phyloP scores from a whole-genome alignment of 768 basidiomycete genomes.

The Collybia sp. region DNA sequence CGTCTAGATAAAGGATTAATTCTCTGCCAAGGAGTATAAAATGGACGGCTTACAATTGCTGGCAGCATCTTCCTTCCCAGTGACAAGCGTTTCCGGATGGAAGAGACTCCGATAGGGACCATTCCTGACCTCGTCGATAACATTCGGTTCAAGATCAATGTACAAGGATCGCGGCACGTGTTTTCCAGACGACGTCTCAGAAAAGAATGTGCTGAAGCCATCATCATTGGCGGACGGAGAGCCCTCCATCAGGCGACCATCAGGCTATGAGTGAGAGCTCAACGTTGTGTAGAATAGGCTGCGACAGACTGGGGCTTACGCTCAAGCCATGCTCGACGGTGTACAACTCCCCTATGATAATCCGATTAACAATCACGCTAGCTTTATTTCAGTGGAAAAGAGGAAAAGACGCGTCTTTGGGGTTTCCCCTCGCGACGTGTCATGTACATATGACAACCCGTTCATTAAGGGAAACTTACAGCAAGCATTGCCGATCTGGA shows the following conservation, averaged over 20 bases:
- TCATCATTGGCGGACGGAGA: slow-evolving; percentile 68
- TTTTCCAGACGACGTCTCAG: slow-evolving; percentile 90
- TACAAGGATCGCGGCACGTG: slow-evolving; percentile 96
- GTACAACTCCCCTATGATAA: slow-evolving; percentile 85
- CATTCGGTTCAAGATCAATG: slow-evolving; percentile 93
- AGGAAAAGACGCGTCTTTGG: slow-evolving; percentile 11
- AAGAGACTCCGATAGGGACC: slow-evolving; percentile 92
- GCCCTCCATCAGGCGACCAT: slow-evolving; percentile 78
- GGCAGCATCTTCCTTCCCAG: slow-evolving; percentile 98
- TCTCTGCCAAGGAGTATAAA: slow-evolving; percentile 8
- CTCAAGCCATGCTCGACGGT: slow-evolving; percentile 96
- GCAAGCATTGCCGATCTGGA: slow-evolving; percentile 93
- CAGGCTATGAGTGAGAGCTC: slow-evolving; percentile 53
- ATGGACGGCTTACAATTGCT: slow-evolving; percentile 75
- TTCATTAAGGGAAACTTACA: slow-evolving; percentile 49
- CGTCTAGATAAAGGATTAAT: slow-evolving; percentile 48
- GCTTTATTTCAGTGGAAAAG: slow-evolving; percentile 2
- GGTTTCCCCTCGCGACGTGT: slow-evolving; percentile 4
- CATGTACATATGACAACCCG: slow-evolving; percentile 1
- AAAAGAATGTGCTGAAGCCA: slow-evolving; percentile 98
- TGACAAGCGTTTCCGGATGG: slow-evolving; percentile 96
- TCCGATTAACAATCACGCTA: slow-evolving; percentile 18
- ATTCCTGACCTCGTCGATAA: slow-evolving; percentile 90
- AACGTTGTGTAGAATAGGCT: slow-evolving; percentile 6
- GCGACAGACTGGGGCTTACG: slow-evolving; percentile 43